Evolutionary conservation across 805 yeast species (phyloP).

Genomic region (Candida pseudoglaebosa): DNA sequence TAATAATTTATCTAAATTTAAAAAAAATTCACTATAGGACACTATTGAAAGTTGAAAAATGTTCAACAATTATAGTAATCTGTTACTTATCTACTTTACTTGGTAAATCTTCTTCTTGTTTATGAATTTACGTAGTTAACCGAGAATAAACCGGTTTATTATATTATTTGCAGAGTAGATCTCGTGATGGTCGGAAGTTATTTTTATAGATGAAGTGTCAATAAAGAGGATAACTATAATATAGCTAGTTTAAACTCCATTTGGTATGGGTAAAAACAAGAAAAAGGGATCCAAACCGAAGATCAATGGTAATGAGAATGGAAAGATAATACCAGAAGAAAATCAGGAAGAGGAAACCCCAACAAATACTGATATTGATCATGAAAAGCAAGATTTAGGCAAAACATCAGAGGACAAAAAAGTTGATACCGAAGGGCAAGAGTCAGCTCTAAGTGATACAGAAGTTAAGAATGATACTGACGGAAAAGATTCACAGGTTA

Average conservation of each 20-base stretch:
- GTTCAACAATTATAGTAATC: too few species aligned
- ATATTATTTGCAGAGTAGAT: too few species aligned
- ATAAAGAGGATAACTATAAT: neutral
- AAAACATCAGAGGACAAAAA: neutral
- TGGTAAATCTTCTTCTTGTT: too few species aligned
- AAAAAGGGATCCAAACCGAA: neutral
- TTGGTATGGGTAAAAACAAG: neutral
- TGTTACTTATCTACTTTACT: too few species aligned
- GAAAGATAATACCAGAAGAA: neutral
- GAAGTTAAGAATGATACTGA: neutral
- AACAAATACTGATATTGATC: neutral
- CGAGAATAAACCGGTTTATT: too few species aligned
- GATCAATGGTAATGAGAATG: neutral
- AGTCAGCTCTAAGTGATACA: too few species aligned
- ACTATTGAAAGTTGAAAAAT: too few species aligned
- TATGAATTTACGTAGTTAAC: too few species aligned
- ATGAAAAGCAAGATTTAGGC: neutral
- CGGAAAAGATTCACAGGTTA: neutral
- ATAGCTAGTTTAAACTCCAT: neutral
- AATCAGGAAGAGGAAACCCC: neutral
- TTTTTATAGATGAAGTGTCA: neutral
- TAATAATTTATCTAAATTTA: too few species aligned
- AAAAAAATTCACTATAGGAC: too few species aligned
- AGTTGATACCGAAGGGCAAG: too few species aligned
- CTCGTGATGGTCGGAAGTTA: constrained; percentile 1